Evolutionary conservation across 352 stramenopile genomes (phyloP), one percentile per base, ranked within the genome.

Genomic region (Phytophthora colocasiae): DNA sequence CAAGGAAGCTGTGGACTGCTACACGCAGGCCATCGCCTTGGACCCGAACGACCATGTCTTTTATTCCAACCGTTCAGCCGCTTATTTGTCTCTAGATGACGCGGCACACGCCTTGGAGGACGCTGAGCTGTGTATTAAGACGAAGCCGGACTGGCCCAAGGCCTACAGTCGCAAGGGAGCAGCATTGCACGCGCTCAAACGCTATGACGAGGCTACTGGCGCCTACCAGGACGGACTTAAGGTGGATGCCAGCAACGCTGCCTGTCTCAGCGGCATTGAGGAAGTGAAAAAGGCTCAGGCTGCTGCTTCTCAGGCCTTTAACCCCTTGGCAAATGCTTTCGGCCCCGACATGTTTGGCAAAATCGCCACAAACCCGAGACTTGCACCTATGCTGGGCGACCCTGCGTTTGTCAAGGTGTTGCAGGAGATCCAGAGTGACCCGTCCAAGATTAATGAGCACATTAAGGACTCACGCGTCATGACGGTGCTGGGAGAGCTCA

Each of bases 21-120:
- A 99, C 87, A 97, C 96, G 26, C 77, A 98, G 69, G 98, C 98
- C 53, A 99, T 99, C 65, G 91, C 92, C 38, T 63, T 98, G 39
- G 91, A 99, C 72, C 85, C 91, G 53, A 85, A 74, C 63, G 98
- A 99, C 77, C 94, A 99, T 77, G 93, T 99, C 11, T 99, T 98
- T 76, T 99, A 96, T 79, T 98, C 91, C 51, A 99, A 99, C 84
- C 92, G 98, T 36, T 99, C 95, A 57, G 98, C 98, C n/a, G 98
- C 98, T 31, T 99, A 99, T 69, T 75, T 99, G 49, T 97, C 91
- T 66, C 83, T 97, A 41, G 82, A 93, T 17, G 87, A 99, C 71
- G 89, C 89, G 6, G 58, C 90, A 29, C 94, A 97, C 58, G 98
- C 98, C 12, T 80, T 99, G 17, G 89, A 98, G 66, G 98, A 99